These are phyloP conservation scores for Xanthoconium separans DNA, from an alignment of 1,284 basidiomycete species.

Conservation along the genomic window DNA sequence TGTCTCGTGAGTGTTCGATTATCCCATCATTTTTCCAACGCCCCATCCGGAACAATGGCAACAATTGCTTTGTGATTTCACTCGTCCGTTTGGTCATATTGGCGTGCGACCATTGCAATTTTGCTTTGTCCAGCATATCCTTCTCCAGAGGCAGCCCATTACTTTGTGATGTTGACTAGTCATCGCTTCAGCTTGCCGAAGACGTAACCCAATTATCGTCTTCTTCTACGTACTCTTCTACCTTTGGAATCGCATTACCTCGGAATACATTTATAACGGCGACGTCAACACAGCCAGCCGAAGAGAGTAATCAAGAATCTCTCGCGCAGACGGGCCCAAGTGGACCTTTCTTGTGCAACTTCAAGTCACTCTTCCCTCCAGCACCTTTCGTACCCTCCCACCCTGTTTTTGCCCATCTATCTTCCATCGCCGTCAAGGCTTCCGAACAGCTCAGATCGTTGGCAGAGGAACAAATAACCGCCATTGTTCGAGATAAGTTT, in stretches of 20 bases:
- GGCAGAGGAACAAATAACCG: slow-evolving; percentile 59
- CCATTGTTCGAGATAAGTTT: slow-evolving; percentile 55
- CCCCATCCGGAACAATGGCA: not conserved
- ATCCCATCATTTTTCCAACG: not conserved
- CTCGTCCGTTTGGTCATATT: not conserved
- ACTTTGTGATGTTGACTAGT: slow-evolving; percentile 17
- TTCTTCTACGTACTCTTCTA: slow-evolving; percentile 50
- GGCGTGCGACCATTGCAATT: slow-evolving; percentile 1
- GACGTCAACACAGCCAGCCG: slow-evolving; percentile 14
- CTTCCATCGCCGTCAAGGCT: slow-evolving; percentile 52
- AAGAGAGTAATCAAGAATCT: slow-evolving; percentile 25
- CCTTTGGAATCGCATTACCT: slow-evolving; percentile 52
- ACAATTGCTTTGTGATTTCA: slow-evolving; percentile 3
- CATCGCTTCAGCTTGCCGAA: slow-evolving; percentile 44
- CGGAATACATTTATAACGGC: slow-evolving; percentile 21
- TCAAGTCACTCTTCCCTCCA: slow-evolving; percentile 65
- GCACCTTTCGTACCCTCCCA: slow-evolving; percentile 76
- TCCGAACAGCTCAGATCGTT: slow-evolving; percentile 54
- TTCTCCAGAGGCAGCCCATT: slow-evolving; percentile 7
- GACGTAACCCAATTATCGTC: slow-evolving; percentile 43
- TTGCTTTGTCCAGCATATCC: slow-evolving; percentile 11
- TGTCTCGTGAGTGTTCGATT: slow-evolving; percentile 57
- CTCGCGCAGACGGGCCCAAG: slow-evolving; percentile 34
- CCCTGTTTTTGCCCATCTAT: slow-evolving; percentile 64
- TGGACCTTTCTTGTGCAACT: slow-evolving; percentile 43